Base-by-base conservation (phyloP, 305 asterid genomes). In the Rubia balearica region DNA sequence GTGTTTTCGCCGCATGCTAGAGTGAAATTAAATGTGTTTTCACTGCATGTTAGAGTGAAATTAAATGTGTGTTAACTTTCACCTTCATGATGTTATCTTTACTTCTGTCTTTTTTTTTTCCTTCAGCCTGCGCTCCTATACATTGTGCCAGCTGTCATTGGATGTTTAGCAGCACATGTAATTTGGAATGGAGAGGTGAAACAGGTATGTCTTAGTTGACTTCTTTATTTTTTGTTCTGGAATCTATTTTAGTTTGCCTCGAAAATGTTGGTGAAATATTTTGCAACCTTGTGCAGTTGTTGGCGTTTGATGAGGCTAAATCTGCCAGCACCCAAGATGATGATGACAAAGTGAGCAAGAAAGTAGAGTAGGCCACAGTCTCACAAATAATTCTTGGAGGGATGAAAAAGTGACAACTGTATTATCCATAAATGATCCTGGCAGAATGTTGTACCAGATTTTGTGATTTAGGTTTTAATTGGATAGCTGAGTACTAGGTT, bases 71-170 rank as follows among this genome's bases (percentile, higher is more conserved):
- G 22, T 43, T 59, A 8, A 2, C 3, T 6, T 60, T 27, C 19
- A 13, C 19, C 21, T 41, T 22, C 13, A 21, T 16, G 30, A 16
- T 55, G 43, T 41, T 62, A 2, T 36, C 11, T 61, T 16, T 63
- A 3, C 43, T 57, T 12, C 27, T 61, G 56, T 40, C 9, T 9
- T 41, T 53, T 17, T 59, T 41, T 67, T 38, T 46, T 80, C 19
- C 61, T 85, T 74, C 90, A 93, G 98, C 98, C 97, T 69, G 98
- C 98, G 5, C 84, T 93, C 55, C 73, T 93, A 68, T 90, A 93
- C 77, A 93, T 93, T 66, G 97, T 93, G 70, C 98, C 98, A 41
- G 82, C 91, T 45, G 97, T 93, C 61, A 85, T 87, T 65, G 97
- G 97, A 83, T 88, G 84, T 74, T 79, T 93, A 89, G 98, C 91